Evolutionary conservation across 441 rosid genomes (phyloP).

Genomic region (Eruca vesicaria): DNA sequence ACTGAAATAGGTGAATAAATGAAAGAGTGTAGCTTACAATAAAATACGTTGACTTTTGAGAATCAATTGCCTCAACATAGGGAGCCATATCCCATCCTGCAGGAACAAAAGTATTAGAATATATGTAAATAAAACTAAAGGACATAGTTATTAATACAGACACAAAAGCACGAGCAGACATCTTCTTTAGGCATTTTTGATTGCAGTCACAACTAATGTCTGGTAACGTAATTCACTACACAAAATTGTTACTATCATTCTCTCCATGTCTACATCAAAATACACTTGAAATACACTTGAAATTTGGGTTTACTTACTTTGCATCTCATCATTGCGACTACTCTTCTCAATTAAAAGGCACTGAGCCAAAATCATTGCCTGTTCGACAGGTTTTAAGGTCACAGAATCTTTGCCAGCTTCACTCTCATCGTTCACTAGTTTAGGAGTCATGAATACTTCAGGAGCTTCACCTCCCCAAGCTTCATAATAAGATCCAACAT

Average conservation of each 20-base stretch:
- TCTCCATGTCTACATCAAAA: not conserved
- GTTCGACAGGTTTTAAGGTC: slow-evolving; percentile 66
- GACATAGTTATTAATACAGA: not conserved
- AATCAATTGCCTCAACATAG: slow-evolving; percentile 89
- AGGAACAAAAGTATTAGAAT: slow-evolving; percentile 2
- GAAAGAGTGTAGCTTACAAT: slow-evolving; percentile 48
- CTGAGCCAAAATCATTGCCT: slow-evolving; percentile 72
- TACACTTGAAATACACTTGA: not conserved
- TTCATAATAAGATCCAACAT: slow-evolving; percentile 36
- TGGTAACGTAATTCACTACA: not conserved
- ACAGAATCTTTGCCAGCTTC: slow-evolving; percentile 39
- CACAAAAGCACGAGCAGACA: not conserved
- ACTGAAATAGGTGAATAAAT: not conserved
- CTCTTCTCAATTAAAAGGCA: slow-evolving; percentile 89
- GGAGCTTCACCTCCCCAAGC: slow-evolving; percentile 46
- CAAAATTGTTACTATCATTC: not conserved
- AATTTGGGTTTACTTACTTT: slow-evolving; percentile 54
- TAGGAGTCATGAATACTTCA: slow-evolving; percentile 75
- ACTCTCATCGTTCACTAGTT: slow-evolving; percentile 47
- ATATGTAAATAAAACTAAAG: too few species aligned
- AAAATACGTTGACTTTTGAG: slow-evolving; percentile 62
- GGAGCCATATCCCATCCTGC: slow-evolving; percentile 99
- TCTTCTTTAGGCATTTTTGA: not conserved
- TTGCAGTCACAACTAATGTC: not conserved
- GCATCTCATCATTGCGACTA: slow-evolving; percentile 83